These are phyloP conservation scores for Zygoascus meyerae DNA, from an alignment of 1,139 yeast genomes.

Conservation along the genomic window DNA sequence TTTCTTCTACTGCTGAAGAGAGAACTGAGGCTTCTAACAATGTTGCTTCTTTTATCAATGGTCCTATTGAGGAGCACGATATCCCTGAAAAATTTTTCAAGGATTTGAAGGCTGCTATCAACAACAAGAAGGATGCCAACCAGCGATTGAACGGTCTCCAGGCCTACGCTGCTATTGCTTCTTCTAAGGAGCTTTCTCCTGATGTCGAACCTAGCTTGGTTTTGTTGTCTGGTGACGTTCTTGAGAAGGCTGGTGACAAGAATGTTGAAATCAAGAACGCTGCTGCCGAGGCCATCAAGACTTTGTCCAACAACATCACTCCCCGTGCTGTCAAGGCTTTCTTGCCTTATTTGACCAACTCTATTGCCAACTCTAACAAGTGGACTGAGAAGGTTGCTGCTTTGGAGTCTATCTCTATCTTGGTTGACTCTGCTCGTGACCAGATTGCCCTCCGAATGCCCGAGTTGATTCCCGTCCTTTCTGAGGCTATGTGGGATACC, in stretches of 20 bases:
- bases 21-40: slow-evolving; percentile 84
- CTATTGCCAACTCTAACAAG: slow-evolving; percentile 73
- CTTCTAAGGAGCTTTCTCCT: slow-evolving; percentile 72
- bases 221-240: slow-evolving; percentile 60
- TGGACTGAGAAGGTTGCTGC: slow-evolving; percentile 98
- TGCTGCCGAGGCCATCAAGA: slow-evolving; percentile 66
- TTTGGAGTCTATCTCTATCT: slow-evolving; percentile 72
- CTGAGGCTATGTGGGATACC: slow-evolving; percentile 99
- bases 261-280: slow-evolving; percentile 63
- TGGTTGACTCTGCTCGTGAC: slow-evolving; percentile 91
- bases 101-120: slow-evolving; percentile 68
- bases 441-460: slow-evolving; percentile 99
- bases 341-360: slow-evolving; percentile 70
- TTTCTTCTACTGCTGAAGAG: slow-evolving; percentile 71
- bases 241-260: slow-evolving; percentile 88
- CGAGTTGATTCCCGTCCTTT: slow-evolving; percentile 94
- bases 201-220: slow-evolving; percentile 94
- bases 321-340: slow-evolving; percentile 90
- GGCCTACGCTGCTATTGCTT: slow-evolving; percentile 81
- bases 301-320: slow-evolving; percentile 75
- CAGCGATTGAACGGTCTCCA: slow-evolving; percentile 71
- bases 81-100: slow-evolving; percentile 86
- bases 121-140: slow-evolving; percentile 67
- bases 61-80: slow-evolving; percentile 97
- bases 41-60: slow-evolving; percentile 90